Percentiles rank a stretch among this genome's conserved stretches.
Evolutionary conservation across 2,329 filamentous ascomycete species (phyloP).

Genomic region (Aspergillus texensis): DNA sequence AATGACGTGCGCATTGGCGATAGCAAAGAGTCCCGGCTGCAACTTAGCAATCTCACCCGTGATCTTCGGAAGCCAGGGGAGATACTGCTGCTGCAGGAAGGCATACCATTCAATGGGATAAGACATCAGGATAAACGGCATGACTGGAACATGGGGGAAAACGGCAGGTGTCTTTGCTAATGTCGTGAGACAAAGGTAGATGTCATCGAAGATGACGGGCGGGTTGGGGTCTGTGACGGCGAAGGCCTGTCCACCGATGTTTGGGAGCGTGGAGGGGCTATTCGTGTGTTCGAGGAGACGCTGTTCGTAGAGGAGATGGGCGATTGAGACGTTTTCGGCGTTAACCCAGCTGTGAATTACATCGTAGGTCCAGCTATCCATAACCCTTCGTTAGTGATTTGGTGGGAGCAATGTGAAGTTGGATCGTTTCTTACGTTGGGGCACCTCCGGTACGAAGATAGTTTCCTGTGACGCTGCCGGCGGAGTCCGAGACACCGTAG

Average conservation of each 20-base stretch:
- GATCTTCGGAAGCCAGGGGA: constrained; percentile 30
- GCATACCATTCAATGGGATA: constrained; percentile 37
- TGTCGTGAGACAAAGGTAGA: constrained; percentile 34
- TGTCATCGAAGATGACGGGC: constrained; percentile 38
- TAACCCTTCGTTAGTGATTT: no score
- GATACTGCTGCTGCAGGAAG: constrained; percentile 30
- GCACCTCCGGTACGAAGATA: constrained; percentile 43
- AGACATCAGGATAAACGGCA: constrained; percentile 33
- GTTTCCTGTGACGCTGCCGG: constrained; percentile 39
- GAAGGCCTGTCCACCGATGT: constrained; percentile 52
- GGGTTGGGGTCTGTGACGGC: constrained; percentile 55
- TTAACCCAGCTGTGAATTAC: constrained; percentile 56
- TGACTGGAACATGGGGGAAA: constrained; percentile 29
- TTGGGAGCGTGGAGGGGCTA: constrained; percentile 23
- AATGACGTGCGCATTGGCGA: constrained; percentile 32
- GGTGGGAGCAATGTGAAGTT: background rate
- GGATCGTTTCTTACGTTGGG: constrained; percentile 31
- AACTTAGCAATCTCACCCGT: constrained; percentile 30
- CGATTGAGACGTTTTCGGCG: constrained; percentile 57
- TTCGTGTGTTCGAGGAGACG: constrained; percentile 46
- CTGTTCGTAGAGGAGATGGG: constrained; percentile 57
- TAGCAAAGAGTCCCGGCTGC: constrained; percentile 36
- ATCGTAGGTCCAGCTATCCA: constrained; percentile 45
- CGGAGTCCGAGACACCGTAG: constrained; percentile 52
- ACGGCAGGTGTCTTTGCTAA: constrained; percentile 33